Percentiles rank a stretch among this genome's conserved stretches.
Evolutionary conservation across 2,329 filamentous ascomycete species (phyloP).

Genomic region (Plectosphaerella sp.): DNA sequence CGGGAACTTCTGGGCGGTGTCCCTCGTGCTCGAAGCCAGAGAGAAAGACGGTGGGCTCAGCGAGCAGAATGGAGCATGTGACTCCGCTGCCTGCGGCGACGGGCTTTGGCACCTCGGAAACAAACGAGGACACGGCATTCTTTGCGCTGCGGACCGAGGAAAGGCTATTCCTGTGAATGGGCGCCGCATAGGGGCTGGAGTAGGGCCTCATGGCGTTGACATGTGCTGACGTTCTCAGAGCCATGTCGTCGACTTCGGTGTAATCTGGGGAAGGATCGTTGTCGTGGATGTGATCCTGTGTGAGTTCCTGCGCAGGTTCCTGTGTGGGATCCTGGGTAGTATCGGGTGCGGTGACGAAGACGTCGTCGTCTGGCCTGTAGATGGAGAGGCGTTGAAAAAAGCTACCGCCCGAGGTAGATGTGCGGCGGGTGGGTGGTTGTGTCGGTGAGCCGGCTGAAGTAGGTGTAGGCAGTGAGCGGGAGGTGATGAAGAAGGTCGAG

Average conservation of each 20-base stretch:
- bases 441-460: not conserved
- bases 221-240: not conserved
- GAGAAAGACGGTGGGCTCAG: slow-evolving; percentile 76
- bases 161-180: slow-evolving; percentile 41
- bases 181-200: slow-evolving; percentile 17
- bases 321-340: too few relatives aligned
- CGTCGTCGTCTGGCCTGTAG: not conserved
- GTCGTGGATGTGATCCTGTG: not conserved
- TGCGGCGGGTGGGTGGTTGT: not conserved
- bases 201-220: slow-evolving; percentile 9
- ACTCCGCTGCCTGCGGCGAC: slow-evolving; percentile 76
- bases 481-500: not conserved
- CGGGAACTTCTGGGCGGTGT: slow-evolving; percentile 31
- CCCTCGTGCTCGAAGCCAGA: slow-evolving; percentile 74
- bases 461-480: not conserved
- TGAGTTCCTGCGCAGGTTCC: not conserved
- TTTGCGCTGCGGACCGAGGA: slow-evolving; percentile 48
- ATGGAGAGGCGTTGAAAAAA: slow-evolving; percentile 1
- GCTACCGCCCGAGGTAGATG: not conserved
- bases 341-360: too few relatives aligned
- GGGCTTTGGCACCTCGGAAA: slow-evolving; percentile 63
- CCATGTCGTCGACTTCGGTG: not conserved
- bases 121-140: slow-evolving; percentile 42
- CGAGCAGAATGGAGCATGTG: slow-evolving; percentile 67
- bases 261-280: not conserved